Conservation (phyloP, 163 green algal species). For the Smithsoniella earleae region DNA sequence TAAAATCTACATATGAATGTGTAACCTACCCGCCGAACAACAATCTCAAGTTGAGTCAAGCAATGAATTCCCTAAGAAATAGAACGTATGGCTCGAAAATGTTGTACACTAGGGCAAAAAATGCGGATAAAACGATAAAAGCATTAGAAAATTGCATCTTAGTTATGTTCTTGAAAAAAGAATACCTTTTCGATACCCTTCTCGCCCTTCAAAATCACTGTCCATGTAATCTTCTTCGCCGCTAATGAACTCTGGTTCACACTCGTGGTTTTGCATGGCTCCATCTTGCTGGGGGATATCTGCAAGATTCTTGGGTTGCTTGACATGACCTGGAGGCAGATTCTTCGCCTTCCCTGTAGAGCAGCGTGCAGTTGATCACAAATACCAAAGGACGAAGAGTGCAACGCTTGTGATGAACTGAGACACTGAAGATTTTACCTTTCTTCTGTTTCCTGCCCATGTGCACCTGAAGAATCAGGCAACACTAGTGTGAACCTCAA, state of each 20-base stretch:
- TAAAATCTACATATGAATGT: not conserved
- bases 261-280: not conserved
- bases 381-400: not conserved
- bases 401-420: no score
- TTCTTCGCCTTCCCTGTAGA: not conserved
- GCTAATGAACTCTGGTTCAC: constrained; percentile 21
- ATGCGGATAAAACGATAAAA: not conserved
- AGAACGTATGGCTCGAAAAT: no score
- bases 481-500: no score
- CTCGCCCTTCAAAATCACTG: constrained; percentile 42
- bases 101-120: not conserved
- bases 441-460: constrained; percentile 1
- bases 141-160: not conserved
- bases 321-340: not conserved
- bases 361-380: not conserved
- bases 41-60: no score
- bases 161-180: not conserved
- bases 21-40: no score
- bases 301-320: not conserved
- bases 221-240: constrained; percentile 33
- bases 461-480: no score
- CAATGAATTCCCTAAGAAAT: no score
- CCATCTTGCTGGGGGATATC: not conserved
- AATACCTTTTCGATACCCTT: constrained; percentile 42
- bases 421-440: no score